These are phyloP conservation scores for Lanmaoa pseudosensibilis DNA, from an alignment of 768 basidiomycete genomes.

Conservation along the genomic window DNA sequence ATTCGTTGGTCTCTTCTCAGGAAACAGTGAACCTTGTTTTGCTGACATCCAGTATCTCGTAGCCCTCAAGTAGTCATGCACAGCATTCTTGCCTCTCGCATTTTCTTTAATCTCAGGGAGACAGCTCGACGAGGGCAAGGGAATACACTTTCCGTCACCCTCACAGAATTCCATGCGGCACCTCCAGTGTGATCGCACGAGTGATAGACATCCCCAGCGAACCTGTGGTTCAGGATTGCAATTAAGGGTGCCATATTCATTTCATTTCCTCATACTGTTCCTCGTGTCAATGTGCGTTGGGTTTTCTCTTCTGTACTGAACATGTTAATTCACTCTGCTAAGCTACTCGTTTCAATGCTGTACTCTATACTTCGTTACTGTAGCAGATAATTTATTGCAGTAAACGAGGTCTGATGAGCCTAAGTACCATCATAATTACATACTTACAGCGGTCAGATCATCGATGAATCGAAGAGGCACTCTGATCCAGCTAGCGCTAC, in stretches of 20 bases:
- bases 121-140: constrained; percentile 9
- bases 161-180: constrained; percentile 11
- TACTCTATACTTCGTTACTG: no score
- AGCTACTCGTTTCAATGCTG: no score
- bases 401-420: no score
- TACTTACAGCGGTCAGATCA: no score
- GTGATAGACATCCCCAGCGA: background rate
- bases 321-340: background rate
- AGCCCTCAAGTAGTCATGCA: constrained; percentile 25
- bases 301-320: background rate
- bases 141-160: background rate
- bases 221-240: background rate
- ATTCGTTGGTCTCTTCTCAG: constrained; percentile 12
- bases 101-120: constrained; percentile 26
- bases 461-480: no score
- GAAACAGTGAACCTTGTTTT: background rate
- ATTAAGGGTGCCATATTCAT: background rate
- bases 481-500: no score
- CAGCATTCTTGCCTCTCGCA: constrained; percentile 26
- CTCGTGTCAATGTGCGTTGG: background rate
- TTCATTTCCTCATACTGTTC: background rate
- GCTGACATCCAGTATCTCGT: background rate
- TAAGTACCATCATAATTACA: no score
- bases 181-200: background rate
- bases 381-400: no score